Evolutionary conservation across 768 basidiomycete species (phyloP), one percentile per base, ranked within the genome.

Genomic region (Mycena crocata): DNA sequence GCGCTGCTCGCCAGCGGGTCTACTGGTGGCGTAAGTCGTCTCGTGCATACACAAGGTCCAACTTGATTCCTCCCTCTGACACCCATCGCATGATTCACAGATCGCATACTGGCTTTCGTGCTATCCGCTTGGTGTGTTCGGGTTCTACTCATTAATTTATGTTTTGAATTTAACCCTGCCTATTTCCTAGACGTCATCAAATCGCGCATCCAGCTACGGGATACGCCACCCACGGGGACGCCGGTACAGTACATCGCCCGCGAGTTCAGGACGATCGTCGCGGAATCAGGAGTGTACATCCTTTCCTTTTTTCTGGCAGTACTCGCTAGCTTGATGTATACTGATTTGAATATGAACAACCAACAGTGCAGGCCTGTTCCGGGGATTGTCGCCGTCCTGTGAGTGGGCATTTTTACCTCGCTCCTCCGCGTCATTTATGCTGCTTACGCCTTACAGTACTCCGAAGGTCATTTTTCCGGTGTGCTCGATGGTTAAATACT

Each of bases 81-180:
- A 68, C 35, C 28, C 56, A 21, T 66, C 63, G 19, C 35, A 23
- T 9, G 6, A 26, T 28, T 51, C 37, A 1, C 30, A 95, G 84
- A 87, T 97, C 40, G 90, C 90, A 1, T 98, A 99, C 74, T 99
- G 98, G 98, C 83, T 98, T 2, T 87, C 94, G 1, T 96, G 92
- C 74, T 98, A 97, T 77, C 97, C 95, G 0, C 82, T 97, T 7
- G 93, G 92, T 92, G 54, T 10, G 76, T 61, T 19, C n/a, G 8
- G 28, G 17, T 50, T 60, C 58, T 50, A 5, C 26, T 34, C 35
- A n/a, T 9, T 24, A 9, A 4, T 7, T 19, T 45, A 14, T 23
- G 4, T 24, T 24, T 6, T 6, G 44, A 12, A 23, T 19, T 19
- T 45, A 45, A 52, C 15, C 12, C 57, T 42, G 42, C 17, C 6